phyloP scores from a whole-genome alignment of 2,329 filamentous ascomycete species.

The Talaromyces marneffei region DNA sequence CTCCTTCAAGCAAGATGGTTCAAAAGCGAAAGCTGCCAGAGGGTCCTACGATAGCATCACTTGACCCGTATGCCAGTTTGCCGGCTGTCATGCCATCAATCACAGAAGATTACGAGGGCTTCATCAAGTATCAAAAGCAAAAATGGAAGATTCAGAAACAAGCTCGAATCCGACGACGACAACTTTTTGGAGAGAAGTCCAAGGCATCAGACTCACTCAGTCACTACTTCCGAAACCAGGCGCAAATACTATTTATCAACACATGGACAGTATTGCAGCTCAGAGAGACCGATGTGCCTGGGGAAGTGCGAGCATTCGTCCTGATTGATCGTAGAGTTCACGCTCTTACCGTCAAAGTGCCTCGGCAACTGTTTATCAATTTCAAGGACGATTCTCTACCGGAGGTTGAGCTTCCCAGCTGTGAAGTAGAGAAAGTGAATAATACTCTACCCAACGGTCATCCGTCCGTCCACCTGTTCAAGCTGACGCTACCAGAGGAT shows the following conservation, averaged over 20 bases:
- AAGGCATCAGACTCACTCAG: constrained; percentile 57
- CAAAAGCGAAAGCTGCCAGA: constrained; percentile 72
- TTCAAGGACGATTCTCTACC: constrained; percentile 81
- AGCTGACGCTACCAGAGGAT: constrained; percentile 82
- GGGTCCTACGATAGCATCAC: constrained; percentile 52
- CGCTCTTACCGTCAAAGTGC: constrained; percentile 78
- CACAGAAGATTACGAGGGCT: constrained; percentile 78
- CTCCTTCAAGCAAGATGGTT: constrained; percentile 48
- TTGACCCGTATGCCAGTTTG: constrained; percentile 74
- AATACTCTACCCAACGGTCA: constrained; percentile 93
- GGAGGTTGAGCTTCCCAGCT: constrained; percentile 78
- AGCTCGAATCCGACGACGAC: constrained; percentile 74
- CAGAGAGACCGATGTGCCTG: constrained; percentile 72
- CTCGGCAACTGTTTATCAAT: constrained; percentile 84
- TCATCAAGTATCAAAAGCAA: constrained; percentile 90
- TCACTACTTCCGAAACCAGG: constrained; percentile 81
- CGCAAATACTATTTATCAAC: constrained; percentile 79
- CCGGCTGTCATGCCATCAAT: constrained; percentile 80
- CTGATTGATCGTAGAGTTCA: constrained; percentile 93
- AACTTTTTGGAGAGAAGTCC: constrained; percentile 84
- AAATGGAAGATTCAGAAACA: constrained; percentile 99
- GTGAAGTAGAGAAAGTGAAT: constrained; percentile 85
- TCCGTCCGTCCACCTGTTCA: constrained; percentile 88
- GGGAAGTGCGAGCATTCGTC: constrained; percentile 81
- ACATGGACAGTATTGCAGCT: constrained; percentile 95